These are phyloP conservation scores for Melampsora americana DNA, from an alignment of 1,284 basidiomycete genomes.

Conservation along the genomic window DNA sequence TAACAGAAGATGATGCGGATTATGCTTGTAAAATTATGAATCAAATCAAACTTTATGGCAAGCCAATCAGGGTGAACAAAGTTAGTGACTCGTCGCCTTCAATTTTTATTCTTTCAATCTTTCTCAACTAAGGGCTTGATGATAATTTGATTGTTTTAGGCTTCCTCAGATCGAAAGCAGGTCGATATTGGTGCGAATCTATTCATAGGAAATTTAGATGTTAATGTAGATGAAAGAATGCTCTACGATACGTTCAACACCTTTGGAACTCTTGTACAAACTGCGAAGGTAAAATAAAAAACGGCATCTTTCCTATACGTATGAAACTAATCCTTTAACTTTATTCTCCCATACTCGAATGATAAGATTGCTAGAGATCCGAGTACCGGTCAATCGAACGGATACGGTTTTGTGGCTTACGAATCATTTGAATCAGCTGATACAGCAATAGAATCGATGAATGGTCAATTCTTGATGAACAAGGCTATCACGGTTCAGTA, in stretches of 20 bases:
- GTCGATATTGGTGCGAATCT: constrained; percentile 96
- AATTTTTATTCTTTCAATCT: background rate
- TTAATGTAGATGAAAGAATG: constrained; percentile 85
- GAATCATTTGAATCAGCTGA: constrained; percentile 97
- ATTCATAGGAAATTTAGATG: constrained; percentile 91
- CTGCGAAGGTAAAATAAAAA: constrained; percentile 72
- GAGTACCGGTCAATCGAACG: constrained; percentile 77
- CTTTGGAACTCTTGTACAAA: constrained; percentile 88
- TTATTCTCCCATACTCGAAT: constrained; percentile 9
- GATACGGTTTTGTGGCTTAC: constrained; percentile 93
- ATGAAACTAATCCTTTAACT: background rate
- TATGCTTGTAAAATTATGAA: constrained; percentile 99
- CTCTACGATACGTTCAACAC: constrained; percentile 92
- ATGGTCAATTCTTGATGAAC: constrained; percentile 95
- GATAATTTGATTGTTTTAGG: constrained; percentile 57
- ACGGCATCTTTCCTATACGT: background rate
- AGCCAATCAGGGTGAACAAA: constrained; percentile 97
- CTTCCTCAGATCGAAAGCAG: constrained; percentile 94
- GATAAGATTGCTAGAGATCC: constrained; percentile 86
- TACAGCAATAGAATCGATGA: constrained; percentile 93
- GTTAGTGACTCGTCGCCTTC: constrained; percentile 57
- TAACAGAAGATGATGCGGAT: constrained; percentile 96
- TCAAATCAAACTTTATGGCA: constrained; percentile 97
- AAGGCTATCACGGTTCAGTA: constrained; percentile 94
- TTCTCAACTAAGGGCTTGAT: constrained; percentile 27